A percentile compares a stretch with the other conserved stretches of the same genome.
phyloP scores from a whole-genome alignment of 305 asterid species.

The Solanum hybrid region DNA sequence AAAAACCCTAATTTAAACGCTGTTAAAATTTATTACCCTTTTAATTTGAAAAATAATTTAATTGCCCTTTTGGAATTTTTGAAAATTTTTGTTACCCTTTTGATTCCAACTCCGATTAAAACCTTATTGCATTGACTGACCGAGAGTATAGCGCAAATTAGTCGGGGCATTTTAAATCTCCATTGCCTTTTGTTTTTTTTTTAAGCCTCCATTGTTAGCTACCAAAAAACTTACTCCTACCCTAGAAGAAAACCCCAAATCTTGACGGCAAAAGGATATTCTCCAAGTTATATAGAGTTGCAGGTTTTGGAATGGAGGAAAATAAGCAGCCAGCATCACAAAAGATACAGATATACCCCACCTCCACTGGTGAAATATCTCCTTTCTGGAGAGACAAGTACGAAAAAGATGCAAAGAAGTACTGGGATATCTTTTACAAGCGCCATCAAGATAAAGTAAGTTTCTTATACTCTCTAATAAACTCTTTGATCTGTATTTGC shows the following conservation, averaged over 20 bases:
- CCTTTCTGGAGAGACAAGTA: conserved; percentile 88
- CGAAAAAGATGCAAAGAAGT: conserved; percentile 85
- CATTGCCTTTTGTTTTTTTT: not conserved
- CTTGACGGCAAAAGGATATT: not conserved
- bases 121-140: not conserved
- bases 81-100: rapidly evolving
- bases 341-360: conserved; percentile 66
- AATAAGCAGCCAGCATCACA: conserved; percentile 30
- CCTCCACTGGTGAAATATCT: conserved; percentile 70
- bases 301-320: conserved; percentile 4
- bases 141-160: not conserved
- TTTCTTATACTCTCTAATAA: conserved; percentile 5
- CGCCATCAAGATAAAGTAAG: conserved; percentile 80
- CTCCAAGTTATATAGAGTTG: not conserved
- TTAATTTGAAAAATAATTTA: no score
- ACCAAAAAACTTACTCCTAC: not conserved
- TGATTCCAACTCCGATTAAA: no score
- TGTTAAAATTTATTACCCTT: rapidly evolving
- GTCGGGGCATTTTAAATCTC: not conserved
- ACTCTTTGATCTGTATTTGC: not conserved
- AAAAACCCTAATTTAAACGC: no score
- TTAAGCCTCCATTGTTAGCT: not conserved
- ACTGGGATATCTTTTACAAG: conserved; percentile 91
- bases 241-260: not conserved
- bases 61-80: rapidly evolving